These are phyloP conservation scores for Yamadazyma mexicana DNA, from an alignment of 1,139 yeast species.

Conservation along the genomic window DNA sequence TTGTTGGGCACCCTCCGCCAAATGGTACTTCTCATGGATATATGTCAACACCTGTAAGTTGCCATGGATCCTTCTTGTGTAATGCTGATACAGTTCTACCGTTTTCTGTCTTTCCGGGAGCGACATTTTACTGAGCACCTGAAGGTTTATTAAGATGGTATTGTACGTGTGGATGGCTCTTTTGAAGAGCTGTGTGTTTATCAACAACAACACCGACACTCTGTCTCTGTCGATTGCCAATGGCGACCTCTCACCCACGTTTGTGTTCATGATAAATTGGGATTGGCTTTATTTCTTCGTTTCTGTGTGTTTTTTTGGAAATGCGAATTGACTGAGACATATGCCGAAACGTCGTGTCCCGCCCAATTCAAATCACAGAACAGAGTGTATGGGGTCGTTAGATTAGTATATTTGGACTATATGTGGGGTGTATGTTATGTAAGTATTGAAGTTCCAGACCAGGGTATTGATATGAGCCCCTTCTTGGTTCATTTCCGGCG, in stretches of 20 bases:
- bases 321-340: background rate
- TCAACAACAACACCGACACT: conserved; percentile 51
- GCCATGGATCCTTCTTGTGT: conserved; percentile 53
- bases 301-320: background rate
- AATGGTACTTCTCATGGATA: conserved; percentile 52
- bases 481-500: too few relatives aligned
- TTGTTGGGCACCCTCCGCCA: conserved; percentile 25
- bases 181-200: conserved; percentile 53
- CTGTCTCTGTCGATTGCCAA: conserved; percentile 40
- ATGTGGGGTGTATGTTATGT: too few relatives aligned
- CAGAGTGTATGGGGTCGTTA: too few relatives aligned
- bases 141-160: conserved; percentile 36
- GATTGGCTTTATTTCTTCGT: too few relatives aligned
- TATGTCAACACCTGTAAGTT: conserved; percentile 54
- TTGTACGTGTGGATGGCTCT: conserved; percentile 44
- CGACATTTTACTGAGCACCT: conserved; percentile 34
- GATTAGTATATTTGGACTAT: too few relatives aligned
- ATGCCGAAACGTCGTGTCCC: too few relatives aligned
- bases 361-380: too few relatives aligned
- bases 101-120: conserved; percentile 38
- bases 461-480: too few relatives aligned
- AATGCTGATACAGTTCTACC: conserved; percentile 50
- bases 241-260: conserved; percentile 11
- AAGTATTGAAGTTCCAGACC: too few relatives aligned
- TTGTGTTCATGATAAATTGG: background rate